Evolutionary conservation across 495 filamentous ascomycete species (phyloP).

Genomic region (Amphirosellinia nigrospora): DNA sequence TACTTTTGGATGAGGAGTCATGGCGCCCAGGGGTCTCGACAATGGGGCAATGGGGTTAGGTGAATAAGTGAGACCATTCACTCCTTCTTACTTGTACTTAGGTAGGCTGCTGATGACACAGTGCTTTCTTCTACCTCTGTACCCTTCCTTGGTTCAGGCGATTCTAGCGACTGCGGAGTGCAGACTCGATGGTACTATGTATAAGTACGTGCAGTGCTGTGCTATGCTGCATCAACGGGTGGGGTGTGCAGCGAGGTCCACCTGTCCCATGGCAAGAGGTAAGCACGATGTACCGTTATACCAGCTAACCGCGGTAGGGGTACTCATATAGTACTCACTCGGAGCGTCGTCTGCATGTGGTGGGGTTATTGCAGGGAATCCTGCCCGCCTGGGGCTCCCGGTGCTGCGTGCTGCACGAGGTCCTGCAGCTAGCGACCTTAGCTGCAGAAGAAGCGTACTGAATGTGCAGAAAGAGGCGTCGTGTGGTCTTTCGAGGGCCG

Average conservation of each 20-base stretch:
- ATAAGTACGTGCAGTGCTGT: too few relatives aligned
- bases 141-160: background rate
- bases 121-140: background rate
- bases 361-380: background rate
- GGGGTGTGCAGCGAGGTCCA: background rate
- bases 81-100: too few relatives aligned
- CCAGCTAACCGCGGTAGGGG: background rate
- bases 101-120: background rate
- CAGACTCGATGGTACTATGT: conserved; percentile 6
- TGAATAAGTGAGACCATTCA: background rate
- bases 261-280: background rate
- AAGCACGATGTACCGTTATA: background rate
- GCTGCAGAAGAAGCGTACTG: conserved; percentile 10
- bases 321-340: background rate
- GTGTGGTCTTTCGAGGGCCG: conserved; percentile 2
- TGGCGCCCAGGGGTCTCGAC: conserved; percentile 28
- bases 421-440: conserved; percentile 18
- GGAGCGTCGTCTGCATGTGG: conserved; percentile 1
- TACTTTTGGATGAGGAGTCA: conserved; percentile 42
- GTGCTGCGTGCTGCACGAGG: conserved; percentile 15
- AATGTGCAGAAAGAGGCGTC: conserved; percentile 8
- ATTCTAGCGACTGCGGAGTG: background rate
- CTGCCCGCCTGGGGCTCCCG: background rate
- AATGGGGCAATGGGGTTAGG: conserved; percentile 11
- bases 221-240: conserved; percentile 3